Percentiles rank a stretch among this genome's conserved stretches.
phyloP scores from a whole-genome alignment of 305 asterid species.

The Stenogyne calaminthoides region DNA sequence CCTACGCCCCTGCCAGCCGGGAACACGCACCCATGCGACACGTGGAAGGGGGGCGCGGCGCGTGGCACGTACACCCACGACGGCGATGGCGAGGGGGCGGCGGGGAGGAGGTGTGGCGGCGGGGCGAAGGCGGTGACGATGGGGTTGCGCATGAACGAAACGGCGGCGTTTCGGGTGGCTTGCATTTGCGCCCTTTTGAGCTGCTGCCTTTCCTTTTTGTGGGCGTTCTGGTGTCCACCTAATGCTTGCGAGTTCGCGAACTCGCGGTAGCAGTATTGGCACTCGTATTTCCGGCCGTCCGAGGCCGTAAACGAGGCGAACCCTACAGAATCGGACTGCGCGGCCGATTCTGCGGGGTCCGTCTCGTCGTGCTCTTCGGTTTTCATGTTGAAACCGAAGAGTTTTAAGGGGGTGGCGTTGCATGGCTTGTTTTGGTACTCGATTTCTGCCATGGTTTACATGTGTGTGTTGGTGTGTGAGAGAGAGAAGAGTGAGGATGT shows the following conservation, averaged over 20 bases:
- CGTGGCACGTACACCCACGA: slow-evolving; percentile 85
- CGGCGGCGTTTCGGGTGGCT: slow-evolving; percentile 83
- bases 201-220: slow-evolving; percentile 89
- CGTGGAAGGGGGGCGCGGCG: slow-evolving; percentile 68
- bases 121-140: slow-evolving; percentile 76
- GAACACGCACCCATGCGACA: slow-evolving; percentile 71
- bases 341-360: slow-evolving; percentile 25
- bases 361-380: slow-evolving; percentile 49
- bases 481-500: not conserved
- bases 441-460: slow-evolving; percentile 58
- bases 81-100: slow-evolving; percentile 44
- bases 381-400: slow-evolving; percentile 81
- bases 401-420: slow-evolving; percentile 51
- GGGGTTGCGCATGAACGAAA: slow-evolving; percentile 81
- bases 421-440: slow-evolving; percentile 53
- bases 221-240: slow-evolving; percentile 97
- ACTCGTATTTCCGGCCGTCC: slow-evolving; percentile 88
- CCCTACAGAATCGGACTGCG: no score
- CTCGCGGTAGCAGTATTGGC: slow-evolving; percentile 86
- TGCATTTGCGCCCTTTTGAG: slow-evolving; percentile 87
- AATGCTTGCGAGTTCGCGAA: slow-evolving; percentile 91
- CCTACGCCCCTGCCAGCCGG: slow-evolving; percentile 50
- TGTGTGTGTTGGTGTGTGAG: slow-evolving; percentile 19
- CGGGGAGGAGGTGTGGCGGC: slow-evolving; percentile 77
- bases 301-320: slow-evolving; percentile 19